Base-by-base conservation (phyloP, 140 eudicot species). In the Bidens hawaiensis region DNA sequence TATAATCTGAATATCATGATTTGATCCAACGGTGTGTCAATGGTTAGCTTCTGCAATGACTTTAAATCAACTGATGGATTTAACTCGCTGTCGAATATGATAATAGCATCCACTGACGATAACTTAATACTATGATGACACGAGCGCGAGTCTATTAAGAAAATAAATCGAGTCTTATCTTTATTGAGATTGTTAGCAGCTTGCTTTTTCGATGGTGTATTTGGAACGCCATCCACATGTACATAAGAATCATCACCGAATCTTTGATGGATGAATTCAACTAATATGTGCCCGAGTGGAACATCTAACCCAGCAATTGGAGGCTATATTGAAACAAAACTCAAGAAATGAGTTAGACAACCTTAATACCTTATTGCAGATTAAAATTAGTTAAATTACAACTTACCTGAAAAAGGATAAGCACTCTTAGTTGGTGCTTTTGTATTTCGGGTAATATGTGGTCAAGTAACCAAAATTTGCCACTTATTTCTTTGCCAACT, bases 321-420 rank as follows among this genome's bases (percentile, higher is more conserved):
- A 33, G 77, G 69, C 98, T 91, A 85, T 46, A 42, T 21, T 19
- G 26, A 22, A 45, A 52, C 41, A 21, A 50, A 21, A 41, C 13
- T 13, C 74, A 41, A 14, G 45, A 57, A 30, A 57, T 57, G 15
- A 57, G 27, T 30, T 27, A 23, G 23, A 53, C n/a, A n/a, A n/a
- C 13, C 18, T 55, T 27, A 56, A 30, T 56, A 30, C 25, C 25
- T 56, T 56, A 53, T 18, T 27, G 61, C 40, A 63, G 45, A 18
- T 22, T 23, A 41, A 19, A 58, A 30, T 10, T 49, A 6, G 42
- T 26, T 26, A 18, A 69, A 17, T 43, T 25, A 43, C n/a, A n/a
- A 16, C 5, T 11, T 76, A 94, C 99, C 99, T 94, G 95, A 61
- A 74, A 83, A 69, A 94, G 86, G 64, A 94, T 77, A 13, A 94